A percentile compares a stretch with the other conserved stretches of the same genome.
Conservation (phyloP, 2,329 filamentous ascomycete species). For the Pseudogymnoascus sp. region DNA sequence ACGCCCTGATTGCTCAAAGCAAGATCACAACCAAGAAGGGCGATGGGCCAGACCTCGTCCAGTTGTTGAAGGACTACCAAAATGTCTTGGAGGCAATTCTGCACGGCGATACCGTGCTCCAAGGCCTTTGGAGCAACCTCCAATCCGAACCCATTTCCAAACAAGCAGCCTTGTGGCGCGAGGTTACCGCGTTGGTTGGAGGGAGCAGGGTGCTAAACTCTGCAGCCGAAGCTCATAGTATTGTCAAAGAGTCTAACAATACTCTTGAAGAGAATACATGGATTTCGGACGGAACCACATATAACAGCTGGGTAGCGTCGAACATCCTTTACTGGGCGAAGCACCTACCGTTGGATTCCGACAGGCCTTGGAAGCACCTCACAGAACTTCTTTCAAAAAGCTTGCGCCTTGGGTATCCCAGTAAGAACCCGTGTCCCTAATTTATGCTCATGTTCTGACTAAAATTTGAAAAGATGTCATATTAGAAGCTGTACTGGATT, state of each 20-base stretch:
- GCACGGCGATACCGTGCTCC: slow-evolving; percentile 35
- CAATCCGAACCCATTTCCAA: slow-evolving; percentile 31
- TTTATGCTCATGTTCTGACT: not conserved
- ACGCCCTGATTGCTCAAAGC: slow-evolving; percentile 48
- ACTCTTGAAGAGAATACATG: slow-evolving; percentile 23
- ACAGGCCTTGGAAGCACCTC: slow-evolving; percentile 22
- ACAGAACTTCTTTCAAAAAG: slow-evolving; percentile 25
- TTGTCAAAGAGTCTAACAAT: slow-evolving; percentile 28
- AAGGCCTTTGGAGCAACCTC: slow-evolving; percentile 39
- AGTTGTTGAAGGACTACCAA: slow-evolving; percentile 34
- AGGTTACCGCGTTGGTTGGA: slow-evolving; percentile 49
- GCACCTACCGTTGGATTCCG: slow-evolving; percentile 16
- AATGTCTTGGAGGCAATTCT: slow-evolving; percentile 36
- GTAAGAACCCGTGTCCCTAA: slow-evolving; percentile 16
- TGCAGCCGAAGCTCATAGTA: slow-evolving; percentile 45
- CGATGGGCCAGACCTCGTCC: slow-evolving; percentile 26
- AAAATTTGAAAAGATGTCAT: not conserved
- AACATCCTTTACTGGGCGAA: slow-evolving; percentile 26
- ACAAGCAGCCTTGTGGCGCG: slow-evolving; percentile 53
- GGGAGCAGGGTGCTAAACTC: slow-evolving; percentile 52
- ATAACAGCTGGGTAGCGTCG: slow-evolving; percentile 25
- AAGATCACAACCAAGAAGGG: slow-evolving; percentile 29
- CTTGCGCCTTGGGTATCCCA: slow-evolving; percentile 26
- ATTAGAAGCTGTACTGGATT: not conserved
- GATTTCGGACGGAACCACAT: slow-evolving; percentile 26